Evolutionary conservation across 163 green algal species (phyloP).

Genomic region (Prototheca wickerhamii): DNA sequence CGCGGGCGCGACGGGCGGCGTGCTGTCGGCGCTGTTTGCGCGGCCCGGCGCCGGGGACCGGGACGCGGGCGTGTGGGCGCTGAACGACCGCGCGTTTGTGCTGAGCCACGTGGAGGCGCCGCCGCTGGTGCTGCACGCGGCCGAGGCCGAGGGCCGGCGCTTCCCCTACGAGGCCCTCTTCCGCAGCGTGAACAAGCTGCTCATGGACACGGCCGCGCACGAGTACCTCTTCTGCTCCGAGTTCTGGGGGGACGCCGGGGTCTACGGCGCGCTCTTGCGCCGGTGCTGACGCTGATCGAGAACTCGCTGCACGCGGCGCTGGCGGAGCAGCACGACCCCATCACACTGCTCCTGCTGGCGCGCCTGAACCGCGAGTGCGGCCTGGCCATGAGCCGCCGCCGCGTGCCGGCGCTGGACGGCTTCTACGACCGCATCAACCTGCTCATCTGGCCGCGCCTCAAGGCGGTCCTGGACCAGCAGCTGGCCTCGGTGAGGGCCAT

Average conservation of each 20-base stretch:
- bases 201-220: slow-evolving; percentile 88
- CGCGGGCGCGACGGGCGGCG: slow-evolving; percentile 24
- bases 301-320: slow-evolving; percentile 43
- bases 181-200: slow-evolving; percentile 82
- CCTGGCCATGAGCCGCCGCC: slow-evolving; percentile 65
- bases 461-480: slow-evolving; percentile 38
- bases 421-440: slow-evolving; percentile 90
- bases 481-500: slow-evolving; percentile 41
- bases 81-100: slow-evolving; percentile 58
- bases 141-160: slow-evolving; percentile 53
- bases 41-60: not conserved
- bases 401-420: slow-evolving; percentile 79
- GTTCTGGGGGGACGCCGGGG: slow-evolving; percentile 55
- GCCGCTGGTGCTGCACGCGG: slow-evolving; percentile 81
- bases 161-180: slow-evolving; percentile 86
- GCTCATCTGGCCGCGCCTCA: slow-evolving; percentile 89
- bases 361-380: slow-evolving; percentile 76
- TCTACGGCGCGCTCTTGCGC: slow-evolving; percentile 67
- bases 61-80: slow-evolving; percentile 41
- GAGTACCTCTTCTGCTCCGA: slow-evolving; percentile 94
- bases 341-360: slow-evolving; percentile 90
- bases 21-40: slow-evolving; percentile 12
- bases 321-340: slow-evolving; percentile 66
- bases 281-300: slow-evolving; percentile 74
- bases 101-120: slow-evolving; percentile 69